A percentile compares a stretch with the other conserved stretches of the same genome.
Evolutionary conservation across 2,329 filamentous ascomycete species (phyloP).

Genomic region (Aureobasidium subglaciale): DNA sequence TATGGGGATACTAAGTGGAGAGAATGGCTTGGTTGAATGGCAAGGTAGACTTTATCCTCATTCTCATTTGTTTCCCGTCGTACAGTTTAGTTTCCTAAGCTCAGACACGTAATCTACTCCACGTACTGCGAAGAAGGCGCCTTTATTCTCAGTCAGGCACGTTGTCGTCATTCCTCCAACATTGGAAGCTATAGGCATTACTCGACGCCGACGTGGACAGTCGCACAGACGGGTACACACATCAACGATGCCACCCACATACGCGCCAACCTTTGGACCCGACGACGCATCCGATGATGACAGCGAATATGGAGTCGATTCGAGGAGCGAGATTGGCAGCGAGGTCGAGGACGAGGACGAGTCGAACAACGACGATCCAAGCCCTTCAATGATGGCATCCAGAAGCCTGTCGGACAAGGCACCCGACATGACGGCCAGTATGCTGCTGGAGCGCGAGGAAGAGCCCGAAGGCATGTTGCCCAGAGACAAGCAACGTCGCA

Average conservation of each 20-base stretch:
- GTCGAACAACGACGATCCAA: neutral
- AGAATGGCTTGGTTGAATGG: neutral
- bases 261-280: conserved; percentile 8
- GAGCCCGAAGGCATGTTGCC: conserved; percentile 34
- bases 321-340: neutral
- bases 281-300: conserved; percentile 8
- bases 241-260: conserved; percentile 9
- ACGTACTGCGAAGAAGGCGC: neutral
- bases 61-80: neutral
- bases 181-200: conserved; percentile 1
- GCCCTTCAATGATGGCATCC: neutral
- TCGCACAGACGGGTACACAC: neutral
- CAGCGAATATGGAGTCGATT: conserved; percentile 1
- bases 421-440: conserved; percentile 6
- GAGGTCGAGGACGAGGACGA: neutral
- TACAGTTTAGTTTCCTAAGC: neutral
- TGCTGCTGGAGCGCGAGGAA: conserved; percentile 19
- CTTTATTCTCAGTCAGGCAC: neutral
- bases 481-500: conserved; percentile 55
- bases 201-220: neutral
- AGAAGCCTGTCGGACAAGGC: conserved; percentile 1
- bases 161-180: neutral
- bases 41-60: neutral
- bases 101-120: neutral
- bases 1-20: conserved; percentile 8